Evolutionary conservation across 768 basidiomycete species (phyloP), one percentile per base, ranked within the genome.

Genomic region (Polyporus arcularius): DNA sequence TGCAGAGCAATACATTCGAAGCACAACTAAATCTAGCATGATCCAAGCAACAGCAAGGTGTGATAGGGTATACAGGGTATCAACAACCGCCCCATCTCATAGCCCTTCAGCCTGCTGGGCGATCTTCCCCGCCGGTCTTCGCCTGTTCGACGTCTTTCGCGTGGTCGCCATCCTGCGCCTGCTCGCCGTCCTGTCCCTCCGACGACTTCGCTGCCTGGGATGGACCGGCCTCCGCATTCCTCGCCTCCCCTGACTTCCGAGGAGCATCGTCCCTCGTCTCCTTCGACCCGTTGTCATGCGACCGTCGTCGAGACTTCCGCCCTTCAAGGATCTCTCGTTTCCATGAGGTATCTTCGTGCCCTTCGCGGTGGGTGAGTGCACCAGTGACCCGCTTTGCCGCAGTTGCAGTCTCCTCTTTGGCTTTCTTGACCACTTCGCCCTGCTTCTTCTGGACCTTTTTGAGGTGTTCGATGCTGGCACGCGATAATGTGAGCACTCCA

Each of bases 391-490:
- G 64, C 45, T 74, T 67, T 0, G 67, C 64, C 6, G 32, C 35
- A n/a, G 72, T 64, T 41, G 68, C 68, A 0, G 72, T 64, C 35
- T 72, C 73, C 47, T 76, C 62, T 60, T 80, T 80, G 15, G 74
- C 72, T 8, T 63, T 65, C 18, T 71, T 65, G 14, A 75, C 55
- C 7, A 73, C 58, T 4, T 63, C 58, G 16, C 63, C 67, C 61
- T 80, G 72, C 52, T 73, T 69, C 68, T 80, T 82, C 71, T 82
- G 81, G 58, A 73, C 68, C 60, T 77, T 80, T 2, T 65, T 69
- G 7, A 82, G 67, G 48, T 80, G 80, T 61, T 83, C 81, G 48
- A 83, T 80, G 1, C 82, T 83, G 60, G 3, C 46, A 11, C 42
- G 12, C 46, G 28, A 26, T 8, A 60, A 6, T 39, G 45, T 45